These are phyloP conservation scores for Phaffomyces antillensis DNA, from an alignment of 805 yeast species.

Conservation along the genomic window DNA sequence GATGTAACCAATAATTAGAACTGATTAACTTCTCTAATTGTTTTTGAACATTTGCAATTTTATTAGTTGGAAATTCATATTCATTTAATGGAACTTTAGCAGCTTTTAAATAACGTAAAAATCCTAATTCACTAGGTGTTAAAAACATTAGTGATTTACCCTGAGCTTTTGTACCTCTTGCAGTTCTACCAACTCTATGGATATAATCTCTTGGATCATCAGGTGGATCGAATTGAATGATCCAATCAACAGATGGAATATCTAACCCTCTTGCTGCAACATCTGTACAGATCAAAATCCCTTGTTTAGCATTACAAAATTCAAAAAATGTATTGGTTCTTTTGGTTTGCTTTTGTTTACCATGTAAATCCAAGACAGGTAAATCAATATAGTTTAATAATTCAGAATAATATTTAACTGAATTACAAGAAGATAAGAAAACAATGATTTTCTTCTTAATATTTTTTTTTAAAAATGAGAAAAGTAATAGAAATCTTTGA, in stretches of 20 bases:
- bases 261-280: slow-evolving; percentile 99
- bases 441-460: slow-evolving; percentile 90
- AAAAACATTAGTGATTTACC: slow-evolving; percentile 95
- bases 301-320: slow-evolving; percentile 94
- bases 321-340: slow-evolving; percentile 97
- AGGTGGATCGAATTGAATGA: slow-evolving; percentile 97
- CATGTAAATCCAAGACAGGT: slow-evolving; percentile 94
- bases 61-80: slow-evolving; percentile 89
- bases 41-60: slow-evolving; percentile 93
- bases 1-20: slow-evolving; percentile 90
- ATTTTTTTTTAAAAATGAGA: slow-evolving; percentile 90
- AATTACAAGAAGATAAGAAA: slow-evolving; percentile 91
- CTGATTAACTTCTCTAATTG: slow-evolving; percentile 87
- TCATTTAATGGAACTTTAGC: slow-evolving; percentile 97
- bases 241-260: slow-evolving; percentile 99
- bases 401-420: slow-evolving; percentile 95
- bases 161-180: slow-evolving; percentile 83
- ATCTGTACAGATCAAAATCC: slow-evolving; percentile 91
- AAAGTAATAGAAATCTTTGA: slow-evolving; percentile 80
- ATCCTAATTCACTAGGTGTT: slow-evolving; percentile 91
- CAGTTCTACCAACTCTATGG: slow-evolving; percentile 98
- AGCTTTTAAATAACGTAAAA: slow-evolving; percentile 87
- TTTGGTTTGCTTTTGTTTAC: slow-evolving; percentile 97
- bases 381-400: slow-evolving; percentile 90
- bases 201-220: slow-evolving; percentile 99